phyloP scores from a whole-genome alignment of 176 grass and related monocot genomes.

The Oropetium thomaeum region DNA sequence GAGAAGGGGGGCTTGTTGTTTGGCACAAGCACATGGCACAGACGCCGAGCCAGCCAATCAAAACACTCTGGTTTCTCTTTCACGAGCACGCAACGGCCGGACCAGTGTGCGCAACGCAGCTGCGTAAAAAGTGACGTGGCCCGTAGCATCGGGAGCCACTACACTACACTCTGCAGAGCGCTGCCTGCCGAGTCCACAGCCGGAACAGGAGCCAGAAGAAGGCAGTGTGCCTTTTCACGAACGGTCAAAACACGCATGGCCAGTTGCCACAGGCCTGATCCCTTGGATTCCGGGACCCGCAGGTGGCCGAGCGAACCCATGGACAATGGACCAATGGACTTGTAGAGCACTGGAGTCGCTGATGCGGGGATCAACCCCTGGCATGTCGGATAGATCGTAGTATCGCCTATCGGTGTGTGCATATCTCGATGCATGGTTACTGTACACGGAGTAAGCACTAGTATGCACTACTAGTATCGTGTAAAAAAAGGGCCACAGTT shows the following conservation, averaged over 20 bases:
- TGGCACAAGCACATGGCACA: not conserved
- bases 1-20: not conserved
- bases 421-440: not conserved
- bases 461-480: too few relatives aligned
- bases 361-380: too few relatives aligned
- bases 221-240: conserved; percentile 40
- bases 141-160: conserved; percentile 14
- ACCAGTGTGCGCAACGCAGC: not conserved
- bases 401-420: not conserved
- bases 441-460: not conserved
- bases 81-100: not conserved
- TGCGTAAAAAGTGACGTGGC: not conserved
- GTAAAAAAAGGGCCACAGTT: not conserved
- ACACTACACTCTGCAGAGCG: too few relatives aligned
- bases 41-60: not conserved
- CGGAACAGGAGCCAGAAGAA: not conserved
- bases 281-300: too few relatives aligned
- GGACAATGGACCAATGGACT: not conserved
- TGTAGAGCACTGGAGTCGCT: too few relatives aligned
- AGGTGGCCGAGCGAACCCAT: too few relatives aligned
- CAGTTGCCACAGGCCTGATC: not conserved
- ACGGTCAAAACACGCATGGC: conserved; percentile 32
- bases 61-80: not conserved
- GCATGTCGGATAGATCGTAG: not conserved
- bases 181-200: not conserved